These are phyloP conservation scores for Sisymbrium irio DNA, from an alignment of 345 rosid genomes.

Conservation along the genomic window DNA sequence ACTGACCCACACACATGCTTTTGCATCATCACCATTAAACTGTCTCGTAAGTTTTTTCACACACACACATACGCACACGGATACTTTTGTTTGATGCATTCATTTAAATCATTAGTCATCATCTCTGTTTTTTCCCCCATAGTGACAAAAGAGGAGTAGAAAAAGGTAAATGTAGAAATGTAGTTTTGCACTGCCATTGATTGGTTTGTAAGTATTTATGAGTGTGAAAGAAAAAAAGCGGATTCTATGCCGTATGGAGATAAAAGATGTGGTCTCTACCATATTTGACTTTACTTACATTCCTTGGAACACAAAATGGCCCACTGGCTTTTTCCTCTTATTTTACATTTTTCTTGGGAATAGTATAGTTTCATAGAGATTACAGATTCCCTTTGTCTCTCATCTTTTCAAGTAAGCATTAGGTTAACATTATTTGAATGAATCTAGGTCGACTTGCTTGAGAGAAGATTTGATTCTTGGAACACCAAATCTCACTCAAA, in stretches of 20 bases:
- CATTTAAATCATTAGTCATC: conserved; percentile 7
- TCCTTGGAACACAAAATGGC: conserved; percentile 33
- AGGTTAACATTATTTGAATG: background rate
- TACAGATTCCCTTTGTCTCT: background rate
- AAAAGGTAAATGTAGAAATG: background rate
- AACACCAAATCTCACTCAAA: background rate
- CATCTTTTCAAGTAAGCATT: background rate
- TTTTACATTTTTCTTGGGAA: conserved; percentile 9
- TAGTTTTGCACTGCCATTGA: conserved; percentile 3
- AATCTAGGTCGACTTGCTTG: background rate
- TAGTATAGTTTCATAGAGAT: background rate
- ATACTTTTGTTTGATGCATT: conserved; percentile 7
- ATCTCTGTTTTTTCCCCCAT: background rate
- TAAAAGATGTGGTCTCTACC: conserved; percentile 22
- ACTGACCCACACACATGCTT: conserved; percentile 29
- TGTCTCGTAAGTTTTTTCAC: conserved; percentile 4
- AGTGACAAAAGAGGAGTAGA: background rate
- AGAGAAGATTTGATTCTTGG: conserved; percentile 3
- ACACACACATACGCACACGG: conserved; percentile 15
- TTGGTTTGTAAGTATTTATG: conserved; percentile 31
- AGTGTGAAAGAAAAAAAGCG: conserved; percentile 21
- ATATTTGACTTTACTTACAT: conserved; percentile 10
- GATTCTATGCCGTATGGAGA: conserved; percentile 32
- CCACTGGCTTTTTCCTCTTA: conserved; percentile 27
- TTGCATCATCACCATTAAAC: conserved; percentile 6